A percentile compares a stretch with the other conserved stretches of the same genome.
These are phyloP conservation scores for Nitzschia putrida DNA, from an alignment of 108 stramenopile genomes.

Conservation along the genomic window DNA sequence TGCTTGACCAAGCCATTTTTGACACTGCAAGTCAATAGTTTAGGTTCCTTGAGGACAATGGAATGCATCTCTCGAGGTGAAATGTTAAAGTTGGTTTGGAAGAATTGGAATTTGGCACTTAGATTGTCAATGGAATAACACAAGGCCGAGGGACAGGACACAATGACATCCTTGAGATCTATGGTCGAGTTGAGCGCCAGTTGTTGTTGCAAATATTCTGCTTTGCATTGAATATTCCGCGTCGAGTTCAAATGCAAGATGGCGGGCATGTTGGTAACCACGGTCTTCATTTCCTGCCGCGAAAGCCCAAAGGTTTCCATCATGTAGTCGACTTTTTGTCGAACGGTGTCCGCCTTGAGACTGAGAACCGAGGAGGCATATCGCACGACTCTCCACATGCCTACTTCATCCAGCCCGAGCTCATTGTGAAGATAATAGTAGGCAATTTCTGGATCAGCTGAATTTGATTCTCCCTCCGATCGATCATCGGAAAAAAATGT, in stretches of 20 bases:
- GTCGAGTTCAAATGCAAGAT: constrained; percentile 68
- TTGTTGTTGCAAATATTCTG: constrained; percentile 37
- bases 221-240: constrained; percentile 62
- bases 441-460: constrained; percentile 48
- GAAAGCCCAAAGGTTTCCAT: constrained; percentile 57
- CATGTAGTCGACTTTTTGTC: constrained; percentile 61
- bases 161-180: constrained; percentile 43
- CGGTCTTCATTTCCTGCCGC: constrained; percentile 58
- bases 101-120: constrained; percentile 61
- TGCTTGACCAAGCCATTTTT: constrained; percentile 64
- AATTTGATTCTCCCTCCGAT: too few relatives aligned
- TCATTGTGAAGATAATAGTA: constrained; percentile 81
- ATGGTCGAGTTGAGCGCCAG: constrained; percentile 31
- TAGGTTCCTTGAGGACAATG: constrained; percentile 59
- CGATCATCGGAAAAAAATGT: too few relatives aligned
- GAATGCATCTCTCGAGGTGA: constrained; percentile 45
- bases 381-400: constrained; percentile 80
- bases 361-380: constrained; percentile 68
- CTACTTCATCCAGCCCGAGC: constrained; percentile 71
- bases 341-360: constrained; percentile 66
- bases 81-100: constrained; percentile 23
- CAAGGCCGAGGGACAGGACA: constrained; percentile 64
- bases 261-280: constrained; percentile 59
- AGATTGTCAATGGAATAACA: constrained; percentile 65
- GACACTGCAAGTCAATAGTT: constrained; percentile 54